Evolutionary conservation across 2,329 filamentous ascomycete species (phyloP), one percentile per base, ranked within the genome.

Genomic region (Rhynchosporium agropyri): DNA sequence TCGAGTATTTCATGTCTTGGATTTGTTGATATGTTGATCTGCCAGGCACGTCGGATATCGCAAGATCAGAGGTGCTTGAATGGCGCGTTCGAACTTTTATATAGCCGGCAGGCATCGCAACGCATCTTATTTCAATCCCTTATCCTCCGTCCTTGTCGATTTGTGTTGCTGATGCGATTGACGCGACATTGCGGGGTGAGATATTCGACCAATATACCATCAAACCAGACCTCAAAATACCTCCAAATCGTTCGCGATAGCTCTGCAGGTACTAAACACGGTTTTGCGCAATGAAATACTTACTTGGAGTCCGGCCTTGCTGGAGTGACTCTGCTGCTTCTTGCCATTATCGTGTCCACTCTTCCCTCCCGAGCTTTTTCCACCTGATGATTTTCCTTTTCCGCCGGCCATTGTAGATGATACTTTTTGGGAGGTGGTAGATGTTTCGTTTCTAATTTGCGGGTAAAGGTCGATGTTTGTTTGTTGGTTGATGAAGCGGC

Each of bases 361-460:
- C 69, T 75, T 75, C 61, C 74, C 74, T 67, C 74, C 74, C n/a
- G 74, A 75, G 15, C 72, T 74, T 71, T 75, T 75, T 60, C 74
- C 74, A 56, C 72, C 73, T 26, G 72, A 74, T 63, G 72, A 74
- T 68, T 75, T 75, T 69, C 73, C 73, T 66, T 75, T 75, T 65
- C 74, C 74, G 48, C 74, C 73, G 49, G 73, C 72, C 74, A 75
- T 75, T 70, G 65, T 62, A 54, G 56, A 63, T 65, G 40, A 63
- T 66, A 38, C 54, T 58, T 60, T 31, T 54, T 42, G 50, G 40
- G 28, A 45, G 58, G 42, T 49, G 51, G 58, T 57, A 31, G 45
- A 28, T 61, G 36, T 20, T 31, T 58, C 43, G 42, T 55, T 58
- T 65, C 58, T 57, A 60, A 50, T 45, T 60, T 33, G 46, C 29